Evolutionary conservation across 257 asterid species (phyloP), one percentile per base, ranked within the genome.

Genomic region (Scutellaria galericulata): DNA sequence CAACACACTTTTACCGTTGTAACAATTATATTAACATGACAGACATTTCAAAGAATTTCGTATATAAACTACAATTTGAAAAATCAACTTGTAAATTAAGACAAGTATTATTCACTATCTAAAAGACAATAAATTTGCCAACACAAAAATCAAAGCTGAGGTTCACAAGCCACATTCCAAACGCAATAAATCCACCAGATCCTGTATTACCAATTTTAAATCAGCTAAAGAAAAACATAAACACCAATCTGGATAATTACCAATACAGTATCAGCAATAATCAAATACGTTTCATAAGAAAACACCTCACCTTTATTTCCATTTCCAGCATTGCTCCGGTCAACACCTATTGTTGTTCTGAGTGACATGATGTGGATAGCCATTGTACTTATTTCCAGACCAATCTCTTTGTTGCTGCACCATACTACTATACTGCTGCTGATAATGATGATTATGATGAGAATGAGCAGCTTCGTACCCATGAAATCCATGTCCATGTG

Each of bases 371-470:
- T 84, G 81, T 44, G 84, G 83, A 79, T 82, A 86, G 10, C 84
- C 78, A 64, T 79, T 84, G 46, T 71, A 85, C 78, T 82, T 86
- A 78, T 76, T 87, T 58, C 93, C 93, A 42, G 93, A 66, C 97
- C 97, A 91, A 66, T 87, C 95, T 70, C 89, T 82, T 75, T 80
- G 95, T 40, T 87, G 95, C 81, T 80, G 91, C 86, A 85, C 56
- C 87, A 89, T 82, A 57, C 77, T 77, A 64, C 77, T 79, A 59
- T 80, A 89, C 77, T 86, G 91, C 83, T 83, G 88, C 72, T 87
- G 90, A 46, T 82, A 73, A 57, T 84, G 87, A 66, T 74, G 79
- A 41, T 62, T 72, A 70, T 74, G 77, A 72, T 68, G 84, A 10
- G 82, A 58, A 64, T 78, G 78, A 31, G 80, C 53, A 7, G 73